Percentiles rank a stretch among this genome's conserved stretches.
These are phyloP conservation scores for Geotrichum reessii DNA, from an alignment of 1,139 yeast species.

Conservation along the genomic window DNA sequence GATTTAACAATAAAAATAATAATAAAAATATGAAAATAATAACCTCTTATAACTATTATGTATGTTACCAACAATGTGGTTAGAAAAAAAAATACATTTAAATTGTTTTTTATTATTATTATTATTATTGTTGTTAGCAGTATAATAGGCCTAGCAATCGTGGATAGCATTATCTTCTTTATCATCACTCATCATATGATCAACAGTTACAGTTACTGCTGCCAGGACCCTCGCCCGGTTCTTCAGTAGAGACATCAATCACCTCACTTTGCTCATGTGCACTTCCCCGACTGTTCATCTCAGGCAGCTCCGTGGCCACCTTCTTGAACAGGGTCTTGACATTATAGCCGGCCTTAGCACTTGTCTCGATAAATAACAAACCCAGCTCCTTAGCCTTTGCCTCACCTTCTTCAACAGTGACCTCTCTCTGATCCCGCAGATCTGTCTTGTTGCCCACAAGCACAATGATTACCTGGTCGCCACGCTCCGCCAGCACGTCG, in stretches of 20 bases:
- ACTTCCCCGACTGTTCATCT: slow-evolving; percentile 44
- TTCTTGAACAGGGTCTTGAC: slow-evolving; percentile 84
- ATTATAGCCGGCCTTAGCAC: slow-evolving; percentile 91
- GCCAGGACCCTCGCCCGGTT: not conserved
- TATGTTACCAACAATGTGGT: too few relatives aligned
- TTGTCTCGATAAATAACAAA: slow-evolving; percentile 83
- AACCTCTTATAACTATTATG: not conserved
- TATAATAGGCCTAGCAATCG: not conserved
- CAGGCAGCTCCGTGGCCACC: slow-evolving; percentile 88
- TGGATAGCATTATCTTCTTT: not conserved
- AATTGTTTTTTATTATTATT: not conserved
- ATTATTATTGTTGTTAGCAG: not conserved
- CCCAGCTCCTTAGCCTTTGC: slow-evolving; percentile 70
- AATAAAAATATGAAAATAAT: not conserved
- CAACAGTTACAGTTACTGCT: not conserved
- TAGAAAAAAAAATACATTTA: too few relatives aligned
- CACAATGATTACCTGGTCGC: slow-evolving; percentile 55
- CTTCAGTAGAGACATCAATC: not conserved
- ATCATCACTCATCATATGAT: not conserved
- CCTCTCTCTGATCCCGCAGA: slow-evolving; percentile 61
- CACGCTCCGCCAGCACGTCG: slow-evolving; percentile 74
- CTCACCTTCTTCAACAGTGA: slow-evolving; percentile 75
- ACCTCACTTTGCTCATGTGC: not conserved
- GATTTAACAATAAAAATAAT: slow-evolving; percentile 5
- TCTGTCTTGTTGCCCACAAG: slow-evolving; percentile 82